A percentile compares a stretch with the other conserved stretches of the same genome.
phyloP scores from a whole-genome alignment of 2,329 filamentous ascomycete species.

The Penicillium brasilianum region DNA sequence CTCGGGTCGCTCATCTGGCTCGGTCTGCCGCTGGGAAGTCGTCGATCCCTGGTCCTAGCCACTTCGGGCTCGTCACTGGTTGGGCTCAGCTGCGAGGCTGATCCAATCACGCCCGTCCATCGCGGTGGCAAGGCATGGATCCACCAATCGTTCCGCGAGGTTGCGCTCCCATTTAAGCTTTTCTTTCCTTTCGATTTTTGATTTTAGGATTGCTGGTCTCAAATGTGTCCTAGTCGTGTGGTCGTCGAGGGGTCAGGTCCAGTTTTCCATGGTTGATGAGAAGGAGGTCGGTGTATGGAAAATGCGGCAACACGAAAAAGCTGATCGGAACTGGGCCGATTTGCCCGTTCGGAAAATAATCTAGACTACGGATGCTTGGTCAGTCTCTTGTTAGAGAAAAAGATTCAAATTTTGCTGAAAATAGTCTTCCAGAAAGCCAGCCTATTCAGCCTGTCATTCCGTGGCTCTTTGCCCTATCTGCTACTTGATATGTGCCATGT shows the following conservation, averaged over 20 bases:
- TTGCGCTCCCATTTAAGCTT: slow-evolving; percentile 17
- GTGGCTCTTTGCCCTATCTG: neutral
- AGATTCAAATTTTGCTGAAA: too few species aligned
- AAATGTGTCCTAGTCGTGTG: neutral
- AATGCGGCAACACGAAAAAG: neutral
- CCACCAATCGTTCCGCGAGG: neutral
- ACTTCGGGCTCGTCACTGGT: slow-evolving; percentile 18
- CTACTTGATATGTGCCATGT: neutral
- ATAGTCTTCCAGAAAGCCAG: too few species aligned
- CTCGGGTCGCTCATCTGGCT: slow-evolving; percentile 3
- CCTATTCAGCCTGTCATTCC: neutral
- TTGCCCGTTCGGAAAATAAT: neutral
- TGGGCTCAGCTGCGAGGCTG: slow-evolving; percentile 13
- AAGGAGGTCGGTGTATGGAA: neutral
- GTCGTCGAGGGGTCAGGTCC: neutral
- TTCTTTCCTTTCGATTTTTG: slow-evolving; percentile 14
- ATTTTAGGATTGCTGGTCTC: neutral
- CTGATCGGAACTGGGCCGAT: neutral
- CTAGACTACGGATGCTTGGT: neutral
- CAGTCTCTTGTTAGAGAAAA: too few species aligned
- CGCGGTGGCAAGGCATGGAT: slow-evolving; percentile 14
- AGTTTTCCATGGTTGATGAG: neutral
- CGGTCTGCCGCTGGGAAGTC: neutral
- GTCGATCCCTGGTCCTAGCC: slow-evolving; percentile 3
- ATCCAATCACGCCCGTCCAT: slow-evolving; percentile 10